Evolutionary conservation across 352 stramenopile genomes (phyloP).

Genomic region (Peronospora destructor): DNA sequence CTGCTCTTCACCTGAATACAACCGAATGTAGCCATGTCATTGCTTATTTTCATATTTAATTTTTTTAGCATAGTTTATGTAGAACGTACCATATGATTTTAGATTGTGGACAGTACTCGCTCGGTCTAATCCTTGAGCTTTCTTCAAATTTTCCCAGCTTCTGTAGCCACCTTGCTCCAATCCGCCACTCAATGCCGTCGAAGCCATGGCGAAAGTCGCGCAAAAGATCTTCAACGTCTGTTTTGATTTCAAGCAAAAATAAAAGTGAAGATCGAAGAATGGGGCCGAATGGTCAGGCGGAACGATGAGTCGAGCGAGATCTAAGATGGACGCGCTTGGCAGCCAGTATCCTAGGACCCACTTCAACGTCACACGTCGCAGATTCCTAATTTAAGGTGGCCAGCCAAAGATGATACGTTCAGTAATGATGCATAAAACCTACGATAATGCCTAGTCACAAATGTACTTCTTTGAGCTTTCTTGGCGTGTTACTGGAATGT

Average conservation of each 20-base stretch:
- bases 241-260: slow-evolving; percentile 4
- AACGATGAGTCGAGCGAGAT: background rate
- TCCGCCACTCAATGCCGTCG: slow-evolving; percentile 7
- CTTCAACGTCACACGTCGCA: slow-evolving; percentile 22
- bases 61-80: background rate
- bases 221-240: background rate
- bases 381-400: background rate
- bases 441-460: too few relatives aligned
- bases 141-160: slow-evolving; percentile 61
- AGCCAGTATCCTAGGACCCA: slow-evolving; percentile 16
- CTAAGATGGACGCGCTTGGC: slow-evolving; percentile 4
- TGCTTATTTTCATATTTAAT: background rate
- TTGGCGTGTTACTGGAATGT: too few relatives aligned
- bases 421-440: too few relatives aligned
- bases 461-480: too few relatives aligned
- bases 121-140: slow-evolving; percentile 50
- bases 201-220: slow-evolving; percentile 1
- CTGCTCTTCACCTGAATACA: slow-evolving; percentile 46
- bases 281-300: background rate
- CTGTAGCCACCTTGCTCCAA: slow-evolving; percentile 20
- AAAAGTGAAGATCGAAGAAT: slow-evolving; percentile 10
- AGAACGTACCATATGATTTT: slow-evolving; percentile 46
- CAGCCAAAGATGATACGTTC: too few relatives aligned
- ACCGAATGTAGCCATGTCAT: background rate
- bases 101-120: slow-evolving; percentile 65